Conservation (phyloP, 768 basidiomycete genomes). For the Leccinum incarnatum region DNA sequence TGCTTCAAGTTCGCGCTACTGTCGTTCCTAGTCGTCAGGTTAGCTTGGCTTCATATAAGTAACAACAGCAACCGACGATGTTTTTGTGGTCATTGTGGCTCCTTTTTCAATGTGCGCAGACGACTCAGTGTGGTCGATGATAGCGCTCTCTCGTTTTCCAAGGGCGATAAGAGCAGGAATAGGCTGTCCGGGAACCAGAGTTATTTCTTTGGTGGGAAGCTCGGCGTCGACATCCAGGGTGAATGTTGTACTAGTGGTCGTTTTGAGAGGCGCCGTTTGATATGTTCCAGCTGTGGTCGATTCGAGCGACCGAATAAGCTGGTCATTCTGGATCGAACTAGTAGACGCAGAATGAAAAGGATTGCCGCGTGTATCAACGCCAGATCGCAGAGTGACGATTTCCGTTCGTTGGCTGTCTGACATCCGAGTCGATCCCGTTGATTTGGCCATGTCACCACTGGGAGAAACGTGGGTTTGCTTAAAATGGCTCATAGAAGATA, state of each 20-base stretch:
- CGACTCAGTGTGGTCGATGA: not conserved
- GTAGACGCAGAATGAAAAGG: not conserved
- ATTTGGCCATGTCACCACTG: not conserved
- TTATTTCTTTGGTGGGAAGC: not conserved
- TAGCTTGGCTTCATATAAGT: not conserved
- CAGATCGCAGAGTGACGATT: not conserved
- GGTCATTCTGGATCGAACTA: not conserved
- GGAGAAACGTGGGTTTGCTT: not conserved
- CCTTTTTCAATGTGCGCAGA: not conserved
- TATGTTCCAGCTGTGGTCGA: not conserved
- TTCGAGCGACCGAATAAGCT: not conserved
- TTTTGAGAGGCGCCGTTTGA: not conserved
- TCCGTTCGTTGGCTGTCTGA: not conserved
- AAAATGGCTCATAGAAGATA: not conserved
- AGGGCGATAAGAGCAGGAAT: not conserved
- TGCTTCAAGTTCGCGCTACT: not conserved
- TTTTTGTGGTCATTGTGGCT: not conserved
- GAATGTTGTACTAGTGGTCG: not conserved
- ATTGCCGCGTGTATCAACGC: not conserved
- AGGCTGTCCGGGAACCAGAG: not conserved
- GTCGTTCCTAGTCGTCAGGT: not conserved
- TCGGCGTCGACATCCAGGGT: not conserved
- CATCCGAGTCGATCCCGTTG: not conserved
- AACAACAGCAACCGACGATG: constrained; percentile 5
- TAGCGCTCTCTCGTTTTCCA: not conserved